A percentile compares a stretch with the other conserved stretches of the same genome.
Evolutionary conservation across 2,329 filamentous ascomycete species (phyloP).

Genomic region (Penicillium sp.): DNA sequence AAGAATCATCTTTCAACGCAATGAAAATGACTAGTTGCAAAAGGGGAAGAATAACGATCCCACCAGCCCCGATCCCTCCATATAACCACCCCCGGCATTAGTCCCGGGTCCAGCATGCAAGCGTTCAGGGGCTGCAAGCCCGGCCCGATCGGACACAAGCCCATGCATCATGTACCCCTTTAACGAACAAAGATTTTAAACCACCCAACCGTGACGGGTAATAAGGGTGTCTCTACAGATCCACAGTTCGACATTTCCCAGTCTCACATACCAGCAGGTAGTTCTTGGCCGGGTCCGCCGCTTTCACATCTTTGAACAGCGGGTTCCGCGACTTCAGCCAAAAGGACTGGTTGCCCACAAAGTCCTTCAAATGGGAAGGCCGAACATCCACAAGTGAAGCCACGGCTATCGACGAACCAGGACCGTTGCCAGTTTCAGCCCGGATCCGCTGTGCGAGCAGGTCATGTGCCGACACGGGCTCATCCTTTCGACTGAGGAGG

Average conservation of each 20-base stretch:
- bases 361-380: slow-evolving; percentile 33
- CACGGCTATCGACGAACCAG: slow-evolving; percentile 34
- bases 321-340: slow-evolving; percentile 41
- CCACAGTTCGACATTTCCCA: slow-evolving; percentile 36
- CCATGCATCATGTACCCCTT: too few relatives aligned
- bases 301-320: slow-evolving; percentile 38
- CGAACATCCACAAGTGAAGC: slow-evolving; percentile 39
- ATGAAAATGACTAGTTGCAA: too few relatives aligned
- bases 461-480: slow-evolving; percentile 29
- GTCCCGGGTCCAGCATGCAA: too few relatives aligned
- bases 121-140: not conserved
- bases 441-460: slow-evolving; percentile 34
- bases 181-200: too few relatives aligned
- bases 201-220: not conserved
- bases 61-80: too few relatives aligned
- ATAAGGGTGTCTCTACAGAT: slow-evolving; percentile 26
- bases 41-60: too few relatives aligned
- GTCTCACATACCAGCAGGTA: slow-evolving; percentile 40
- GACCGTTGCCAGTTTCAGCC: slow-evolving; percentile 32
- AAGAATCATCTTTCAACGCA: too few relatives aligned
- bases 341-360: slow-evolving; percentile 35
- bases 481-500: slow-evolving; percentile 18
- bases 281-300: slow-evolving; percentile 35
- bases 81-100: too few relatives aligned
- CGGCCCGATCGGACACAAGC: slow-evolving; percentile 1